phyloP scores from a whole-genome alignment of 495 filamentous ascomycete genomes.

The Daldinia childiae region DNA sequence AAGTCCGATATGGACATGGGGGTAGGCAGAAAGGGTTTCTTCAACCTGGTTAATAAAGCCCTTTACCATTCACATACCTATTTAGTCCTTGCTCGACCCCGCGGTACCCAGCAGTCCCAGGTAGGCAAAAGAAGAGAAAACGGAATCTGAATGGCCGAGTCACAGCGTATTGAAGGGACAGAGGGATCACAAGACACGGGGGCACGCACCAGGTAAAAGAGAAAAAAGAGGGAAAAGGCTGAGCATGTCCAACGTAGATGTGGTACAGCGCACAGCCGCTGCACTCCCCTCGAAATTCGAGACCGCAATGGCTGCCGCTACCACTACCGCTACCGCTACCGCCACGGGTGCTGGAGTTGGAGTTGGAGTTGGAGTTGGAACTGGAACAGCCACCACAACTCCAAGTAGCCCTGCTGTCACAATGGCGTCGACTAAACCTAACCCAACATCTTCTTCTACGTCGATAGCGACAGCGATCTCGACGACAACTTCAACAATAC shows the following conservation, averaged over 20 bases:
- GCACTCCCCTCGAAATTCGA: slow-evolving; percentile 45
- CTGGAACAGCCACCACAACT: slow-evolving; percentile 24
- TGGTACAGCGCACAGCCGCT: slow-evolving; percentile 48
- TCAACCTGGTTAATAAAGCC: slow-evolving; percentile 12
- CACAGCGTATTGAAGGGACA: slow-evolving; percentile 41
- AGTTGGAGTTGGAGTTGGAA: background rate
- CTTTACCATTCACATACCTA: slow-evolving; percentile 10
- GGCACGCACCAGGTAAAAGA: slow-evolving; percentile 35
- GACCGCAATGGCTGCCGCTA: slow-evolving; percentile 43
- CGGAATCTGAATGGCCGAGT: slow-evolving; percentile 51
- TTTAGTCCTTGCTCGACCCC: slow-evolving; percentile 49
- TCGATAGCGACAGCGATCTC: slow-evolving; percentile 26
- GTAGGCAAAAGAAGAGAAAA: slow-evolving; percentile 35
- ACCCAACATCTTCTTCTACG: slow-evolving; percentile 23
- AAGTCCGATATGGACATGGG: slow-evolving; percentile 11
- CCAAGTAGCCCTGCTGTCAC: slow-evolving; percentile 1
- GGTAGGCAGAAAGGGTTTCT: background rate
- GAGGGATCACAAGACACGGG: slow-evolving; percentile 49
- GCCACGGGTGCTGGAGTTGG: slow-evolving; percentile 17
- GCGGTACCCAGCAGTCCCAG: slow-evolving; percentile 37
- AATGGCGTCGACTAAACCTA: slow-evolving; percentile 36
- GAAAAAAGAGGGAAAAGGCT: slow-evolving; percentile 40
- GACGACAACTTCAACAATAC: background rate
- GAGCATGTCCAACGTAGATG: slow-evolving; percentile 49
- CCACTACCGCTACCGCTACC: slow-evolving; percentile 32